Base-by-base conservation (phyloP, 2,329 filamentous ascomycete genomes). In the Aspergillus viridinutans region DNA sequence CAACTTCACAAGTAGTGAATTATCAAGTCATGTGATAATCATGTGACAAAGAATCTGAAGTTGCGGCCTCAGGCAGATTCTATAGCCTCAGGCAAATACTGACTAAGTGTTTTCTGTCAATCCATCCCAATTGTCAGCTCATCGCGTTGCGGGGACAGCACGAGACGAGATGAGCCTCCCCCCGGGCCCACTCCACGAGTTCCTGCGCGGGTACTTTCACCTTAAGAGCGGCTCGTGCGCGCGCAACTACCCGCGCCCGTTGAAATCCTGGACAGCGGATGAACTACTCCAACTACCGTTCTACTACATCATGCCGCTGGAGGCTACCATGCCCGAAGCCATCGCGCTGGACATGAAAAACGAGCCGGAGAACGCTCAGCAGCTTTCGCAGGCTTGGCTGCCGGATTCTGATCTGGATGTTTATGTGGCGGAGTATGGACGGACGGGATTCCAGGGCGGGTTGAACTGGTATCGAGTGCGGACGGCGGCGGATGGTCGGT, bases 401-500 rank as follows among this genome's bases (percentile, higher is more conserved):
- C 67, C 80, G 0, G 78, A 81, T n/a, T 72, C 61, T 0, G 86
- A 86, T 1, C 72, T 90, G 0, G 73, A 69, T 0, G 79, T 88
- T 0, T 90, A 89, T 64, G 81, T 80, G 2, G 67, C 75, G 6
- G 86, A 89, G 63, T 89, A 82, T 77, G 77, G 4, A 1, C 79
- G 86, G 3, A 88, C 80, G 1, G 84, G 84, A 0, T 90, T 89
- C 65, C 84, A 87, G 61, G 85, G 83, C 0, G 85, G 81, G 0
- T 64, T 90, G 65, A 88, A 88, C 62, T 89, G 85, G 84, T 90
- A 89, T 67, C 79, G 85, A 2, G 80, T 83, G 8, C 76, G 80
- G 50, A 87, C 84, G 0, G 76, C 80, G 42, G 75, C 81, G 10
- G 73, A 70, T 2, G 67, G 72, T 3, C 71, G 71, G 35, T 71